Base-by-base conservation (phyloP, 495 filamentous ascomycete species). In the Pseudotulostoma volvatum region DNA sequence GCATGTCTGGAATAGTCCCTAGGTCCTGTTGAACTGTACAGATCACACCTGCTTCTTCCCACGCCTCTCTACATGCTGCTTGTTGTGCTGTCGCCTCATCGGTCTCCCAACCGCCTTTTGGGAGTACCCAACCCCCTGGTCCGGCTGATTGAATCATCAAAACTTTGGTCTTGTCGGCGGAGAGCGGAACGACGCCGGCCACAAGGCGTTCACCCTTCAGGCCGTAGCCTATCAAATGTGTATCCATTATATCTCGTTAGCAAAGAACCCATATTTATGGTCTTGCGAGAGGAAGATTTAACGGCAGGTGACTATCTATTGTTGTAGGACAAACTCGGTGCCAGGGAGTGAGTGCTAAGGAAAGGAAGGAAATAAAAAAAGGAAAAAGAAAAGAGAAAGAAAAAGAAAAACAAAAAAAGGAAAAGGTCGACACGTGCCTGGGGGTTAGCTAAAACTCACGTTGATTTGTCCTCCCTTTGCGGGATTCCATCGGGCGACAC, bases 41-140 rank as follows among this genome's bases (percentile, higher is more conserved):
- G 41, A 76, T 60, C 50, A 97, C 86, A 46, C 90, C 90, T 36
- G 84, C 90, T 62, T 97, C 90, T 62, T 97, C 90, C 90, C 90
- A 97, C 33, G 90, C 92, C 62, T 97, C 90, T 42, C 90, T 62
- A 42, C 67, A 68, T 28, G 79, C 79, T 14, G 79, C 79, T 36
- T 81, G 74, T 45, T 71, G 57, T 13, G 73, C 67, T 21, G 72
- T 76, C 30, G 61, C 69, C 61, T 97, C 90, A 61, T 97, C 90
- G 13, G 74, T 79, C 59, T 97, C 90, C 83, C 92, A 97, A 39
- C 90, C 90, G 48, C 90, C 90, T 56, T 97, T 97, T 38, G 90
- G 90, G 39, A 97, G 68, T 30, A 97, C 88, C 90, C 92, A 97
- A 43, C 83, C 84, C 41, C 72, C 74, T 44, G 86, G 81, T 38